Base-by-base conservation (phyloP, 176 grass and related monocot genomes). In the Eleusine indica region DNA sequence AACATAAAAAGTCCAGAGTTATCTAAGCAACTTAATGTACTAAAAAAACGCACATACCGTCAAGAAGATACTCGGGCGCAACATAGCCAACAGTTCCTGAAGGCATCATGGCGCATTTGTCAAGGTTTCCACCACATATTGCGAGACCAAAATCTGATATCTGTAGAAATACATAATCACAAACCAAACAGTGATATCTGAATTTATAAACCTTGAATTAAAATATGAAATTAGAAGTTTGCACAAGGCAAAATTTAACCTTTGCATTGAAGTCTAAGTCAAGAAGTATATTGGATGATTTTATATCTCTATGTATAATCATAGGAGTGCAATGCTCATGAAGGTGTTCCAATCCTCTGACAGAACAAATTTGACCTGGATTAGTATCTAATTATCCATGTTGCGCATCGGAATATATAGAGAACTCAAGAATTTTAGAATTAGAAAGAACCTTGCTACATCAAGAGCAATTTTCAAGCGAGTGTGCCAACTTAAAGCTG, bases 261-360 rank as follows among this genome's bases (percentile, higher is more conserved):
- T 92, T 95, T 21, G 90, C 90, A 62, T 88, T 88, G 83, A 84
- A 95, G 39, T 84, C 61, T 41, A 88, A 86, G 44, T 90, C 90
- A 47, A 95, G 83, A 86, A 95, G 93, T 84, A 95, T 92, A 68
- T 92, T 95, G 35, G 93, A 95, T 18, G 88, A 95, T 75, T 95
- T 95, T 62, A 95, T 73, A 71, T 95, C 88, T 88, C 90, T 95
- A 52, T 95, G 93, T 60, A 95, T 92, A 54, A 92, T 86, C 18
- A 81, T 73, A 15, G 93, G 93, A 66, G 63, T 84, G 76, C 88
- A 95, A 61, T 92, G 90, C 67, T 95, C 93, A 56, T 95, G 90
- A 83, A 95, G 86, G 85, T 95, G 89, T 72, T 95, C 90, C 75
- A 95, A 84, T 68, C 93, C 93, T 88, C 93, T 95, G 82, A 19